Percentiles rank a stretch among this genome's conserved stretches.
Evolutionary conservation across 345 rosid genomes (phyloP).

Genomic region (Populus tremula): DNA sequence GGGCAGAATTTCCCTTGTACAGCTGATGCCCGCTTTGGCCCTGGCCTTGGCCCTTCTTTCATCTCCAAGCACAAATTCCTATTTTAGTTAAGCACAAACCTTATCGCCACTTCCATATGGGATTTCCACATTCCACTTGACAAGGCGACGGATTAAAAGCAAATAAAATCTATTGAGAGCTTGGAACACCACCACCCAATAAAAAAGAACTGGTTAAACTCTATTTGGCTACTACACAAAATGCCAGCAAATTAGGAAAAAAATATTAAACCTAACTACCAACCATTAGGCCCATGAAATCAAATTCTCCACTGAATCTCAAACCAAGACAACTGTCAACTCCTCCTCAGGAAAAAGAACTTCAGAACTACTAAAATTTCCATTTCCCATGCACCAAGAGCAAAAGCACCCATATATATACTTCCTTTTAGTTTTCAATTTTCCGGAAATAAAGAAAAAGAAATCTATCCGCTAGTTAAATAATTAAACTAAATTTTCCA

Average conservation of each 20-base stretch:
- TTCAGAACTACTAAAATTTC: background rate
- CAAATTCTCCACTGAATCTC: background rate
- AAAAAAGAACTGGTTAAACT: background rate
- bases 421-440: background rate
- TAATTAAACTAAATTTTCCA: background rate
- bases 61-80: background rate
- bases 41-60: constrained; percentile 10
- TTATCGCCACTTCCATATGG: background rate
- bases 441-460: background rate
- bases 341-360: background rate
- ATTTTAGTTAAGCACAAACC: background rate
- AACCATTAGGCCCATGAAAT: background rate
- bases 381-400: background rate
- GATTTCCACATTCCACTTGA: background rate
- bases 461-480: background rate
- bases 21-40: background rate
- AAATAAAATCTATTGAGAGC: background rate
- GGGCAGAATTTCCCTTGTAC: background rate
- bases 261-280: background rate
- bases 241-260: background rate
- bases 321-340: background rate
- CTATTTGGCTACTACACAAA: background rate
- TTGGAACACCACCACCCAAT: background rate
- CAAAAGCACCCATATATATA: background rate
- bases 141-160: background rate